Percentiles rank a stretch among this genome's conserved stretches.
Evolutionary conservation across 2,329 filamentous ascomycete species (phyloP).

Genomic region (Aspergillus carbonarius): DNA sequence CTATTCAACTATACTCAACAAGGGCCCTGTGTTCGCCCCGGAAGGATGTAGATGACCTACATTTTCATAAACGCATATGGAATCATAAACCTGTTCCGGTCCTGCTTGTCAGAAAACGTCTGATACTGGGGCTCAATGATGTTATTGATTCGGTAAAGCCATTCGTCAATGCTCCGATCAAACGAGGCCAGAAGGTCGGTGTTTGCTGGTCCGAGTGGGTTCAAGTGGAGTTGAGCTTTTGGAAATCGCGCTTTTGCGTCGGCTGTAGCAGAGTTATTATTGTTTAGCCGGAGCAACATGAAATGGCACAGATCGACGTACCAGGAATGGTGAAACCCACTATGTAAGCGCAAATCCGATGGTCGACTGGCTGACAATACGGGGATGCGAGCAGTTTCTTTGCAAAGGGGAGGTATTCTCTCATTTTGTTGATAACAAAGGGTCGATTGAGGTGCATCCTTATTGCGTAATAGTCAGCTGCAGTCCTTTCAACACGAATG

Average conservation of each 20-base stretch:
- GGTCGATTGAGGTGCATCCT: not conserved
- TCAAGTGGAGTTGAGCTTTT: not conserved
- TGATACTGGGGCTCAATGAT: conserved; percentile 1
- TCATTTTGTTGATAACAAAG: not conserved
- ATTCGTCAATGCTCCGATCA: not conserved
- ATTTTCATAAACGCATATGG: conserved; percentile 2
- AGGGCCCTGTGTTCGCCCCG: not conserved
- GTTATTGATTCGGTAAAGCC: conserved; percentile 3
- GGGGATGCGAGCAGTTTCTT: not conserved
- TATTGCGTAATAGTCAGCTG: too few relatives aligned
- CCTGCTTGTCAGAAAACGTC: conserved; percentile 2
- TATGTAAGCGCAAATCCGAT: conserved; percentile 2
- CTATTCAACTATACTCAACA: not conserved
- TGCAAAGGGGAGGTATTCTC: not conserved
- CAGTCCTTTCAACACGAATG: not conserved
- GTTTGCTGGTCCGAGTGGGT: not conserved
- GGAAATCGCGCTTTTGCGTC: not conserved
- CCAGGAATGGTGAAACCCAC: conserved; percentile 2
- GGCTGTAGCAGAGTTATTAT: not conserved
- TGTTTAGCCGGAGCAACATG: too few relatives aligned
- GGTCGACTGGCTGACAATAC: not conserved
- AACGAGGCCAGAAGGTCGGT: not conserved
- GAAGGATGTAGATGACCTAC: not conserved
- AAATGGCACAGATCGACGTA: not conserved
- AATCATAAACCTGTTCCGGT: conserved; percentile 2